Percentiles rank a stretch among this genome's conserved stretches.
Evolutionary conservation across 345 rosid species (phyloP).

Genomic region (Schrenkiella parvula): DNA sequence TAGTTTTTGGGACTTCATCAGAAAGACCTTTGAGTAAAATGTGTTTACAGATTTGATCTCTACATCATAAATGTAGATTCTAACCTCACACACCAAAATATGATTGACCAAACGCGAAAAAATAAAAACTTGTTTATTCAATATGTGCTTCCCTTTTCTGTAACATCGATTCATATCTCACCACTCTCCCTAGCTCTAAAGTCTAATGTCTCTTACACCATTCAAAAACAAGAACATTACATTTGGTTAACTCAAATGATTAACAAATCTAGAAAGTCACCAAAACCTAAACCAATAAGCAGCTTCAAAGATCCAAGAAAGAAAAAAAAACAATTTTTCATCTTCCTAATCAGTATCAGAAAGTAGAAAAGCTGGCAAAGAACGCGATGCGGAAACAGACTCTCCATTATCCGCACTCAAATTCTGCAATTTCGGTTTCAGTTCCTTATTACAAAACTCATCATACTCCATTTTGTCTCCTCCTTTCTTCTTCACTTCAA

Average conservation of each 20-base stretch:
- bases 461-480: constrained; percentile 84
- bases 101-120: not conserved
- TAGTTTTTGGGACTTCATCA: not conserved
- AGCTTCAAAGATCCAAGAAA: not conserved
- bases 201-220: constrained; percentile 16
- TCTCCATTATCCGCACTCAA: constrained; percentile 47
- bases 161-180: constrained; percentile 14
- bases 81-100: not conserved
- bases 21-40: not conserved
- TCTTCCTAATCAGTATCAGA: constrained; percentile 53
- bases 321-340: not conserved
- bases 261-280: not conserved
- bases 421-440: constrained; percentile 72
- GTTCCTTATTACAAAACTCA: constrained; percentile 66
- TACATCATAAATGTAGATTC: not conserved
- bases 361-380: constrained; percentile 39
- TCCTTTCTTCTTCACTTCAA: constrained; percentile 89
- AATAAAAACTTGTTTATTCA: constrained; percentile 11
- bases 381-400: not conserved
- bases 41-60: not conserved
- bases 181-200: constrained; percentile 13
- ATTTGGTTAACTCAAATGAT: not conserved
- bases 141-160: not conserved
- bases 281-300: not conserved
- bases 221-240: constrained; percentile 10